Conservation (phyloP, 495 filamentous ascomycete species). For the Hypoxylon cercidicola region DNA sequence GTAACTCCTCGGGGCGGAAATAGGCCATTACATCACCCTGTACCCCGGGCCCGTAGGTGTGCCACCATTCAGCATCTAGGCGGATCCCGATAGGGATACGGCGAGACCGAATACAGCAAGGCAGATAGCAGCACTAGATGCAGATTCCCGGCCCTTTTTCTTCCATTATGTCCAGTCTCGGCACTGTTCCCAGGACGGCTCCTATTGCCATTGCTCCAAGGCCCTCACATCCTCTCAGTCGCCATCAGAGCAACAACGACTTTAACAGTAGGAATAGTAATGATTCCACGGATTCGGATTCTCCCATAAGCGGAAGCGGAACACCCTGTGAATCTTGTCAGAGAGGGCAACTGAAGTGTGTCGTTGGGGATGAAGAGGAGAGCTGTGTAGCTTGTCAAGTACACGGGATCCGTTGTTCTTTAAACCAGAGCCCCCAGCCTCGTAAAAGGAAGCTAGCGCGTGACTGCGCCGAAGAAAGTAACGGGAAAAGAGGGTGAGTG, state of each 20-base stretch:
- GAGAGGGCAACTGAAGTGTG: slow-evolving; percentile 86
- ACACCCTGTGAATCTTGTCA: slow-evolving; percentile 73
- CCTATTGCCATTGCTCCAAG: slow-evolving; percentile 68
- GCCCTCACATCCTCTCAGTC: slow-evolving; percentile 55
- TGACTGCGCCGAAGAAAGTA: slow-evolving; percentile 65
- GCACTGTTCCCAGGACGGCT: slow-evolving; percentile 61
- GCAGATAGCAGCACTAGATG: slow-evolving; percentile 17
- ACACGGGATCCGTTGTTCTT: slow-evolving; percentile 70
- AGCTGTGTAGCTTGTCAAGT: slow-evolving; percentile 71
- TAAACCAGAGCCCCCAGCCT: slow-evolving; percentile 71
- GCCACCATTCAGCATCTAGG: slow-evolving; percentile 30
- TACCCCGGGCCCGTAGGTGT: slow-evolving; percentile 19
- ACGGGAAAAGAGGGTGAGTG: slow-evolving; percentile 67
- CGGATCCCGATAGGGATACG: slow-evolving; percentile 27
- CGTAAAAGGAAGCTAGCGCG: slow-evolving; percentile 79
- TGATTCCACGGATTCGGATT: slow-evolving; percentile 61
- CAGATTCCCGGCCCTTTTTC: slow-evolving; percentile 39
- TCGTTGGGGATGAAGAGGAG: slow-evolving; percentile 78
- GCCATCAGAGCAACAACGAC: slow-evolving; percentile 54
- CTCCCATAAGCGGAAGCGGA: slow-evolving; percentile 52
- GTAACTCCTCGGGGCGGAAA: slow-evolving; percentile 20
- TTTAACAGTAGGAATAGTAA: slow-evolving; percentile 57
- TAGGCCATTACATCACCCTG: slow-evolving; percentile 29
- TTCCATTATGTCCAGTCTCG: slow-evolving; percentile 61
- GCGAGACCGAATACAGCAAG: slow-evolving; percentile 25